Evolutionary conservation across 768 basidiomycete genomes (phyloP), one percentile per base, ranked within the genome.

Genomic region (Leucosporidium creatinivorum): DNA sequence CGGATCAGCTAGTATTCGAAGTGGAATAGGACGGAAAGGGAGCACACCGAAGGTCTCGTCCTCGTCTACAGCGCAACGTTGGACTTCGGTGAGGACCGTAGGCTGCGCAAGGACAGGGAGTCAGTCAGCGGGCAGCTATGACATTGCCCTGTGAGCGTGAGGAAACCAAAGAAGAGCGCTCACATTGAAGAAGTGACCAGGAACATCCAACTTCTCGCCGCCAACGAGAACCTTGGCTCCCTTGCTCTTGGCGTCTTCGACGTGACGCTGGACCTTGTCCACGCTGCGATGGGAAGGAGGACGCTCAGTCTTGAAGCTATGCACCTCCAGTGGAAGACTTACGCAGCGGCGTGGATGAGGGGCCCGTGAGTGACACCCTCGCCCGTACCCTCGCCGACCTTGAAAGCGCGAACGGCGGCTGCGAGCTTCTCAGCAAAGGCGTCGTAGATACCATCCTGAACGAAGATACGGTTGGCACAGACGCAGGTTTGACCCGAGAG

Each of bases 191-290:
- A 72, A 69, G 18, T 75, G 15, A 25, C 57, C 57, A n/a, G 23
- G 23, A 7, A 82, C 81, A 56, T 84, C 81, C 52, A 86, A 75
- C 31, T 83, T 78, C 77, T 87, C 87, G 9, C 94, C 96, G n/a
- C 96, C 96, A 47, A 91, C 82, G 50, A 97, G 85, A 57, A 98
- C 79, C 78, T 87, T 88, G 0, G 93, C 96, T 39, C 96, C 96
- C 63, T 85, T 85, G 39, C 82, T 74, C 61, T 94, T 81, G 13
- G 94, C 96, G 73, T 98, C 92, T 31, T 90, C 83, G 68, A 99
- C 85, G 79, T 99, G 96, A 56, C 81, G 80, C 61, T 84, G 80
- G 23, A 93, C 91, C 79, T 99, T 99, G 73, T 87, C 84, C 60
- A 93, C 80, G 15, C 33, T 44, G 39, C 13, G 15, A 44, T 10